These are phyloP conservation scores for Crassisporium funariophilum DNA, from an alignment of 768 basidiomycete genomes.

Conservation along the genomic window DNA sequence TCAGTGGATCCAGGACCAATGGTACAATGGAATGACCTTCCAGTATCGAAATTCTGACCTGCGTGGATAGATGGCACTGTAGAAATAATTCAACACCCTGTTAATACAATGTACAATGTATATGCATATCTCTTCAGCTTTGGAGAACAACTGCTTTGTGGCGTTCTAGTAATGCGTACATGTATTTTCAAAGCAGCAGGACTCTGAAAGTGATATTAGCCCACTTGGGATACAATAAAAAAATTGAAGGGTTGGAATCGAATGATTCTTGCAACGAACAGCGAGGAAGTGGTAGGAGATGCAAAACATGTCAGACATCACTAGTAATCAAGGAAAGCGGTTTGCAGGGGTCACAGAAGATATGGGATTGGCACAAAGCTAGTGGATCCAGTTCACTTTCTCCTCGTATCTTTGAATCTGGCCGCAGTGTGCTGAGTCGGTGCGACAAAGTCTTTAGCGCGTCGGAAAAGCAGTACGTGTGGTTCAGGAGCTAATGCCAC, in stretches of 20 bases:
- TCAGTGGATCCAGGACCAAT: slow-evolving; percentile 67
- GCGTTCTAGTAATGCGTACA: too few species aligned
- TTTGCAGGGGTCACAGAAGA: slow-evolving; percentile 1
- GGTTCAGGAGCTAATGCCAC: slow-evolving; percentile 88
- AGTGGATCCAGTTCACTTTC: slow-evolving; percentile 36
- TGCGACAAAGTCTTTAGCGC: slow-evolving; percentile 66
- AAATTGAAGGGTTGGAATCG: slow-evolving; percentile 8
- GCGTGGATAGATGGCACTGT: too few species aligned
- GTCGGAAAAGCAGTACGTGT: slow-evolving; percentile 91
- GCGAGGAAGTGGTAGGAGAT: slow-evolving; percentile 17
- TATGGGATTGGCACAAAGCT: neutral
- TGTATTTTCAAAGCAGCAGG: too few species aligned
- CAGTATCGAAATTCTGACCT: slow-evolving; percentile 30
- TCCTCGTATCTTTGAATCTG: slow-evolving; percentile 39
- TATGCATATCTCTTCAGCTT: too few species aligned
- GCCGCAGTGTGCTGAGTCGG: slow-evolving; percentile 47
- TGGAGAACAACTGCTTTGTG: too few species aligned
- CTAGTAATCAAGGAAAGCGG: slow-evolving; percentile 13
- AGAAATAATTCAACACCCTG: too few species aligned
- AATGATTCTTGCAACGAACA: slow-evolving; percentile 17
- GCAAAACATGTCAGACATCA: slow-evolving; percentile 17
- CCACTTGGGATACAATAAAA: slow-evolving; percentile 23
- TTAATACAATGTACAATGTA: too few species aligned
- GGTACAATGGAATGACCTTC: slow-evolving; percentile 75
- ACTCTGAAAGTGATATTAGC: too few species aligned